phyloP scores from a whole-genome alignment of 2,329 filamentous ascomycete species.

The Phyllosticta citriasiana region DNA sequence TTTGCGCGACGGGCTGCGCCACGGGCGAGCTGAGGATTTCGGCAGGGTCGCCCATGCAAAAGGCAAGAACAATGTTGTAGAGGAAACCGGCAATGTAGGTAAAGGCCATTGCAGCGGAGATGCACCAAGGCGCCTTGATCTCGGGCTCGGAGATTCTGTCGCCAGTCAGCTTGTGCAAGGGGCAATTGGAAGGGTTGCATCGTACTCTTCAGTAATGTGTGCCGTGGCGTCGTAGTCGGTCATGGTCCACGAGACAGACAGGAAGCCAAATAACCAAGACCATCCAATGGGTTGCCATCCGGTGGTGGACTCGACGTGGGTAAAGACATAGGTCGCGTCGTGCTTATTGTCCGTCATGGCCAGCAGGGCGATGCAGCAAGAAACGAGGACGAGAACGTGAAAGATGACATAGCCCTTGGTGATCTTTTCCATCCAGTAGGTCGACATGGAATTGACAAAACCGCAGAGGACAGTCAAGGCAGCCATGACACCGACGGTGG shows the following conservation, averaged over 20 bases:
- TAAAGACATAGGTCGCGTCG: slow-evolving; percentile 44
- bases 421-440: slow-evolving; percentile 49
- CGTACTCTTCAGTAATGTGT: slow-evolving; percentile 17
- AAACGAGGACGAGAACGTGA: slow-evolving; percentile 43
- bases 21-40: slow-evolving; percentile 38
- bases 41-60: slow-evolving; percentile 45
- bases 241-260: slow-evolving; percentile 52
- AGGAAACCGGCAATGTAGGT: slow-evolving; percentile 47
- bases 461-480: slow-evolving; percentile 43
- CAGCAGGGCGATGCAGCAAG: slow-evolving; percentile 42
- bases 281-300: slow-evolving; percentile 47
- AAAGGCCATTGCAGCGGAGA: slow-evolving; percentile 45
- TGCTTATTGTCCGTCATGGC: slow-evolving; percentile 43
- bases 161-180: slow-evolving; percentile 11
- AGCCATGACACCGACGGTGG: slow-evolving; percentile 47
- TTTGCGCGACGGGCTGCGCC: slow-evolving; percentile 46
- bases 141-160: slow-evolving; percentile 36
- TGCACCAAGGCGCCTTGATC: slow-evolving; percentile 46
- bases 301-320: slow-evolving; percentile 40
- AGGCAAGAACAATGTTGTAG: slow-evolving; percentile 49
- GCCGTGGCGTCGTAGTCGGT: slow-evolving; percentile 43
- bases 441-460: slow-evolving; percentile 46
- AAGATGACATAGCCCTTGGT: slow-evolving; percentile 49
- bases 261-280: slow-evolving; percentile 51
- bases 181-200: slow-evolving; percentile 32